These are phyloP conservation scores for Tylopilus intermedius DNA, from an alignment of 768 basidiomycete species.

Conservation along the genomic window DNA sequence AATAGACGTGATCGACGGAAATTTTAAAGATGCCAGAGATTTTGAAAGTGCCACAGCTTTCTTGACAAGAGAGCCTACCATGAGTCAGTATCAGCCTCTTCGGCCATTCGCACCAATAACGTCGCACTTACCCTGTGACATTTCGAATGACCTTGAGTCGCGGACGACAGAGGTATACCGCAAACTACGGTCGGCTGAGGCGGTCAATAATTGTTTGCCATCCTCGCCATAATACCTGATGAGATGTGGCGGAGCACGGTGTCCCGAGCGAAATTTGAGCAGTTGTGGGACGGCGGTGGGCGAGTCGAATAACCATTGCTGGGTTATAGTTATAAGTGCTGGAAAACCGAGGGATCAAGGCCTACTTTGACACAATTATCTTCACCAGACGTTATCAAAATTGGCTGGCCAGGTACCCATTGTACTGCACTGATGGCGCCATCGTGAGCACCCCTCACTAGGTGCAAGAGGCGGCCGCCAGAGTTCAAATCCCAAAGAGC, in stretches of 20 bases:
- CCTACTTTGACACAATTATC: slow-evolving; percentile 93
- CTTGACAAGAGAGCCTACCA: slow-evolving; percentile 73
- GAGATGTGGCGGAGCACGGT: slow-evolving; percentile 84
- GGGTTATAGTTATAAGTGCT: slow-evolving; percentile 8
- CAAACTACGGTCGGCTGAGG: slow-evolving; percentile 83
- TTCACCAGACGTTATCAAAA: slow-evolving; percentile 84
- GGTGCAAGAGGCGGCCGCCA: slow-evolving; percentile 76
- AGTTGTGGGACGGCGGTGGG: slow-evolving; percentile 81
- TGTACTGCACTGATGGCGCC: slow-evolving; percentile 75
- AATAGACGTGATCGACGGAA: slow-evolving; percentile 72
- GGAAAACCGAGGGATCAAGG: neutral
- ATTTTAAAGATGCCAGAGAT: slow-evolving; percentile 77
- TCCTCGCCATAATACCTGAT: slow-evolving; percentile 97
- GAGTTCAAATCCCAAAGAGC: slow-evolving; percentile 91
- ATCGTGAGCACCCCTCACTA: slow-evolving; percentile 86
- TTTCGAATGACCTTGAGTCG: slow-evolving; percentile 90
- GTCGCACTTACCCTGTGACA: slow-evolving; percentile 72
- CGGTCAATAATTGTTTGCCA: slow-evolving; percentile 88
- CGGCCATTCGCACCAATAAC: neutral
- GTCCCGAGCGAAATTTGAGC: slow-evolving; percentile 89
- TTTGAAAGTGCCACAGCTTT: slow-evolving; percentile 77
- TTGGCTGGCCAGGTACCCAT: slow-evolving; percentile 91
- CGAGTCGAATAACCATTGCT: slow-evolving; percentile 99
- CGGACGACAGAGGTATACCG: slow-evolving; percentile 90
- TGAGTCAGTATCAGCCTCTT: slow-evolving; percentile 1